A percentile compares a stretch with the other conserved stretches of the same genome.
These are phyloP conservation scores for Elaeis guineensis DNA, from an alignment of 176 grass and related monocot species.

Conservation along the genomic window DNA sequence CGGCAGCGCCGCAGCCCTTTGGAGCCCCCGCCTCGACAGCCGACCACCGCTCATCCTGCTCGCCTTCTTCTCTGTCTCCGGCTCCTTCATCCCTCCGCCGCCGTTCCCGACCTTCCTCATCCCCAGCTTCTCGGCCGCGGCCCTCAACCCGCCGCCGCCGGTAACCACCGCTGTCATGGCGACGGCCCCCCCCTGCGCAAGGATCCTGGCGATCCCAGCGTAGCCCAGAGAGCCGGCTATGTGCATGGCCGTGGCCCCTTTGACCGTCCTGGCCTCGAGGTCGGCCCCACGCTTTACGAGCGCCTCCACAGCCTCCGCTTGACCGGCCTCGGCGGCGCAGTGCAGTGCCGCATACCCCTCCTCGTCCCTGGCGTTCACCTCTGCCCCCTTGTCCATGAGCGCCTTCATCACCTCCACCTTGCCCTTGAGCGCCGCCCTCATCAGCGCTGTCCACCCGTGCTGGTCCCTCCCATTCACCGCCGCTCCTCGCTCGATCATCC, in stretches of 20 bases:
- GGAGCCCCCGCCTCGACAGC: constrained; percentile 31
- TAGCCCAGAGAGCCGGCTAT: constrained; percentile 19
- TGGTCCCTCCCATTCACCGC: constrained; percentile 36
- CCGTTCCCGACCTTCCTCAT: constrained; percentile 15
- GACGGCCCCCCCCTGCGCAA: neutral
- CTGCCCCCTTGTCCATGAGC: constrained; percentile 32
- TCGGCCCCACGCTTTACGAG: constrained; percentile 42
- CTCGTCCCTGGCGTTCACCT: constrained; percentile 33
- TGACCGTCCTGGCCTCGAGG: constrained; percentile 22
- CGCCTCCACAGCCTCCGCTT: constrained; percentile 39
- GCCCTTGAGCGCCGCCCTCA: constrained; percentile 60
- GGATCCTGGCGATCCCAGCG: constrained; percentile 30
- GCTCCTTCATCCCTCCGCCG: constrained; percentile 11
- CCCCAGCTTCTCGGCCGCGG: neutral
- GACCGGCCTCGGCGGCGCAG: constrained; percentile 42
- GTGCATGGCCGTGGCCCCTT: constrained; percentile 31
- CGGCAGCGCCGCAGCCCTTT: constrained; percentile 12
- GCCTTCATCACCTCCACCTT: constrained; percentile 26
- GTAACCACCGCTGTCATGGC: too few relatives aligned
- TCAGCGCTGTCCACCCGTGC: constrained; percentile 63
- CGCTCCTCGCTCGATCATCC: constrained; percentile 32
- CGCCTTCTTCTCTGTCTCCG: constrained; percentile 34
- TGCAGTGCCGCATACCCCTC: constrained; percentile 62
- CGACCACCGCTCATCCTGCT: constrained; percentile 25
- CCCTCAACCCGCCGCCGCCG: constrained; percentile 6